Evolutionary conservation across 1,284 basidiomycete genomes (phyloP).

Genomic region (Papiliotrema flavescens): DNA sequence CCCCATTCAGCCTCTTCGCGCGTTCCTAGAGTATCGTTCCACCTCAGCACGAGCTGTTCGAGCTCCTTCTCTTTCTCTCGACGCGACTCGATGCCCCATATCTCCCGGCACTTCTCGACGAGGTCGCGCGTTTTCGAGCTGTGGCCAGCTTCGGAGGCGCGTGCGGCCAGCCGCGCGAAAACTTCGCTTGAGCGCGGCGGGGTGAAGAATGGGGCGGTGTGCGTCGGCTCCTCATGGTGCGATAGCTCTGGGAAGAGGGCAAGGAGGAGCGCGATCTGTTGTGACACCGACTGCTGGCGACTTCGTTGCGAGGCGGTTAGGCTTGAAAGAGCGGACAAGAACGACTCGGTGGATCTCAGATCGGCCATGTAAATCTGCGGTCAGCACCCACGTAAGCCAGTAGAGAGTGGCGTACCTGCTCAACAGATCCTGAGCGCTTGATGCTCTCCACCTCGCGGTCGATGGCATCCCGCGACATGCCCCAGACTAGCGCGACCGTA

Average conservation of each 20-base stretch:
- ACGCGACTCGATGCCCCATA: conserved; percentile 39
- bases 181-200: conserved; percentile 32
- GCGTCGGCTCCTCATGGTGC: neutral
- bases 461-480: conserved; percentile 23
- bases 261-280: conserved; percentile 19
- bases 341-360: conserved; percentile 29
- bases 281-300: conserved; percentile 23
- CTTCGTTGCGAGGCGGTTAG: conserved; percentile 19
- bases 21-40: conserved; percentile 30
- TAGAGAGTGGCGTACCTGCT: conserved; percentile 27
- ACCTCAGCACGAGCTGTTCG: conserved; percentile 26
- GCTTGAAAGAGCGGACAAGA: conserved; percentile 20
- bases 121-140: conserved; percentile 28
- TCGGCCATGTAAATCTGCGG: conserved; percentile 39
- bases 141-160: conserved; percentile 20
- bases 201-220: conserved; percentile 25
- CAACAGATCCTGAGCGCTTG: conserved; percentile 24
- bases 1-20: conserved; percentile 21
- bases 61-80: conserved; percentile 38
- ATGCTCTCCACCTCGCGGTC: conserved; percentile 35
- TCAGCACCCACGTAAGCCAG: neutral
- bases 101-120: conserved; percentile 37
- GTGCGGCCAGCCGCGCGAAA: conserved; percentile 23
- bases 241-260: conserved; percentile 30
- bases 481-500: conserved; percentile 39